Conservation (phyloP, 495 filamentous ascomycete species). For the Diplogelasinospora grovesii region DNA sequence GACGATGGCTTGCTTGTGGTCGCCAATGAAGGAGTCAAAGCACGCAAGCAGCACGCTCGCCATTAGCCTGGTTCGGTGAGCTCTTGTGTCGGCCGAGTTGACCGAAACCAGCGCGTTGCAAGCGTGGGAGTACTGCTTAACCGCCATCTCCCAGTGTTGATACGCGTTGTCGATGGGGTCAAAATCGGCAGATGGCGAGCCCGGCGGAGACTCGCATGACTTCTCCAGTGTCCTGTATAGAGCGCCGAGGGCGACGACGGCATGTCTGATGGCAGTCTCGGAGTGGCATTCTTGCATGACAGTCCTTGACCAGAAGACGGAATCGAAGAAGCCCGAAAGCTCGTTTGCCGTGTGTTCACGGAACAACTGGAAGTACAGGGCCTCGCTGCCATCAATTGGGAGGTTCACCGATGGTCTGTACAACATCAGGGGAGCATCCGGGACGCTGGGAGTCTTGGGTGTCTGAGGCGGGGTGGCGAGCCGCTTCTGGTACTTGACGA, state of each 20-base stretch:
- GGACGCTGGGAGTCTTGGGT: slow-evolving; percentile 21
- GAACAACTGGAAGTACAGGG: slow-evolving; percentile 54
- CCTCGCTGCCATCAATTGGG: slow-evolving; percentile 39
- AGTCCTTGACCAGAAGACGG: slow-evolving; percentile 53
- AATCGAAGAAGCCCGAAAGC: slow-evolving; percentile 56
- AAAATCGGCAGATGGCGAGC: slow-evolving; percentile 28
- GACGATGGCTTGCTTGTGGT: slow-evolving; percentile 41
- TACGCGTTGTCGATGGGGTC: slow-evolving; percentile 27
- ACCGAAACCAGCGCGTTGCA: slow-evolving; percentile 28
- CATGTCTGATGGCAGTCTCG: slow-evolving; percentile 58
- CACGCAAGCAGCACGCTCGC: slow-evolving; percentile 42
- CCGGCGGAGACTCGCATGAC: slow-evolving; percentile 41
- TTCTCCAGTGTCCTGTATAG: slow-evolving; percentile 56
- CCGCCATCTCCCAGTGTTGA: slow-evolving; percentile 39
- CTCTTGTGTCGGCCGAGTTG: slow-evolving; percentile 24
- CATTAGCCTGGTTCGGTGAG: slow-evolving; percentile 41
- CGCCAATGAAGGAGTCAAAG: slow-evolving; percentile 47
- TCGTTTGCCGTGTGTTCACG: slow-evolving; percentile 49
- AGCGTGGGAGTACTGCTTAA: slow-evolving; percentile 40
- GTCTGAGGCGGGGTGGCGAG: slow-evolving; percentile 30
- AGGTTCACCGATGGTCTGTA: slow-evolving; percentile 31
- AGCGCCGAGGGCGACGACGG: slow-evolving; percentile 57
- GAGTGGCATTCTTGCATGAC: slow-evolving; percentile 55
- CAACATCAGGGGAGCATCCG: slow-evolving; percentile 9
- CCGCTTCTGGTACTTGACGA: slow-evolving; percentile 19